Percentiles rank a stretch among this genome's conserved stretches.
Evolutionary conservation across 2,329 filamentous ascomycete genomes (phyloP).

Genomic region (Didymella pinodella): DNA sequence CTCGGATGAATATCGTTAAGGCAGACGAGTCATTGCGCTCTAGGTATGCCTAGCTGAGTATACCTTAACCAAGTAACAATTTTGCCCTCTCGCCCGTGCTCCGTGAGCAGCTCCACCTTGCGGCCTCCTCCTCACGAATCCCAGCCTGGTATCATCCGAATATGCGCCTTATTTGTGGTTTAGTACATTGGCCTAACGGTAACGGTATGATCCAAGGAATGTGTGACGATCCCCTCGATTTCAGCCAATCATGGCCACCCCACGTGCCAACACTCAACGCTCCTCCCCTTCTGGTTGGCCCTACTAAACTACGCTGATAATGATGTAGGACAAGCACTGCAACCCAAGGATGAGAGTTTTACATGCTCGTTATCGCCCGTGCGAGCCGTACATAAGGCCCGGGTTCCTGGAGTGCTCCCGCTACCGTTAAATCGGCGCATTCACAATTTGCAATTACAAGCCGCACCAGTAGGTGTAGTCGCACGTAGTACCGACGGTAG

Average conservation of each 20-base stretch:
- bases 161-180: not conserved
- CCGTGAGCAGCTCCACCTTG: not conserved
- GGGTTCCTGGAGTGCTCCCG: conserved; percentile 1
- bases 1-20: not conserved
- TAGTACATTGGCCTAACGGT: not conserved
- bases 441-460: not conserved
- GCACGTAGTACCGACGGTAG: not conserved
- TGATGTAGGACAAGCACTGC: conserved; percentile 16
- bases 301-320: not conserved
- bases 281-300: conserved; percentile 13
- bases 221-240: conserved; percentile 8
- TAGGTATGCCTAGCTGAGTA: conserved; percentile 1
- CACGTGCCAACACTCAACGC: conserved; percentile 12
- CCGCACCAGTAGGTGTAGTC: not conserved
- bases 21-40: not conserved
- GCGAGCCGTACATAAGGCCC: conserved; percentile 9
- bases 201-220: not conserved
- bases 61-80: not conserved
- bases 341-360: conserved; percentile 3
- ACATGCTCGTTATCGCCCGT: not conserved
- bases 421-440: conserved; percentile 6
- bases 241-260: conserved; percentile 9
- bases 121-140: not conserved
- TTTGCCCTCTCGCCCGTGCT: not conserved
- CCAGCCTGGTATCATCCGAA: not conserved